These are phyloP conservation scores for Microthyrium microscopicum DNA, from an alignment of 2,329 filamentous ascomycete genomes.

Conservation along the genomic window DNA sequence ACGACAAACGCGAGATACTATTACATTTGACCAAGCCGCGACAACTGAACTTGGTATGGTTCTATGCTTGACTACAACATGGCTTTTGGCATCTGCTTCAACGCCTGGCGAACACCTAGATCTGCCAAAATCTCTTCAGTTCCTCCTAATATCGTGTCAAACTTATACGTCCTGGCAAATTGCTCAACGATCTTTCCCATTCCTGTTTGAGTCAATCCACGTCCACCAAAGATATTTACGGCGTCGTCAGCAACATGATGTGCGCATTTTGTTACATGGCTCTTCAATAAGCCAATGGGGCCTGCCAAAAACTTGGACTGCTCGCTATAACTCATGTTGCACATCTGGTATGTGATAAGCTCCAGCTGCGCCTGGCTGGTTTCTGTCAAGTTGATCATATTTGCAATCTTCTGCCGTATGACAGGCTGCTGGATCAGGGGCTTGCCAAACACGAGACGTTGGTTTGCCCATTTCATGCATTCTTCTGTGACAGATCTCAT, in stretches of 20 bases:
- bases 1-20: too few species aligned
- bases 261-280: conserved; percentile 56
- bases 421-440: conserved; percentile 18
- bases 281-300: conserved; percentile 70
- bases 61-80: too few species aligned
- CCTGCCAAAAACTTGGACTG: conserved; percentile 62
- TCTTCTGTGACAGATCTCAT: conserved; percentile 16
- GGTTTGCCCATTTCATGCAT: conserved; percentile 15
- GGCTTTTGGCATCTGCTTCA: conserved; percentile 71
- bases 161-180: conserved; percentile 75
- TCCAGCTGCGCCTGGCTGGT: conserved; percentile 78
- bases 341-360: conserved; percentile 75
- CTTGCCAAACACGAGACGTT: conserved; percentile 18
- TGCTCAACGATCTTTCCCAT: conserved; percentile 75
- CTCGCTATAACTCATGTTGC: conserved; percentile 62
- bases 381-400: conserved; percentile 54
- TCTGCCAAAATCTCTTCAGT: conserved; percentile 72
- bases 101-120: conserved; percentile 66
- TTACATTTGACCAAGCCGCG: too few species aligned
- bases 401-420: conserved; percentile 17
- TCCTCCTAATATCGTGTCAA: conserved; percentile 47
- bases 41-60: too few species aligned
- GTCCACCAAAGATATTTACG: conserved; percentile 70
- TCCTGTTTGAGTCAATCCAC: conserved; percentile 57
- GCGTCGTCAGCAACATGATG: conserved; percentile 74